Percentiles rank a stretch among this genome's conserved stretches.
Evolutionary conservation across 164 flowering plant genomes (phyloP).

Genomic region (Cinnamomum micranthum): DNA sequence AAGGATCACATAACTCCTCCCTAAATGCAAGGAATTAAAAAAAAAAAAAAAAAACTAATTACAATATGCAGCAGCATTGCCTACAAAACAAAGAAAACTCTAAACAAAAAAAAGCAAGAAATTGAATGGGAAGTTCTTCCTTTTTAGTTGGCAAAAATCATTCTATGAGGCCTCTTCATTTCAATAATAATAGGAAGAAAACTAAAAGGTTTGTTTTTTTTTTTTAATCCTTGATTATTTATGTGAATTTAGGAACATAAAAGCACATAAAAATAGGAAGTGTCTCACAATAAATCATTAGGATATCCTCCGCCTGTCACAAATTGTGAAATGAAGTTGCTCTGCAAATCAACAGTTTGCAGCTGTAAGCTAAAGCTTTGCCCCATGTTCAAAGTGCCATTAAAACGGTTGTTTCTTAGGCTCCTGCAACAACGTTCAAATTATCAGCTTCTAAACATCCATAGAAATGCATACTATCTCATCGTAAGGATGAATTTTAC

Average conservation of each 20-base stretch:
- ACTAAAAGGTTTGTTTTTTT: no score
- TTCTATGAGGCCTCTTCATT: no score
- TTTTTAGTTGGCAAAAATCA: no score
- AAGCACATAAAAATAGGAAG: background rate
- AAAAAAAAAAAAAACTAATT: no score
- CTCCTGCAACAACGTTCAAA: slow-evolving; percentile 35
- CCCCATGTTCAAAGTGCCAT: slow-evolving; percentile 56
- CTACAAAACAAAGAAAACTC: background rate
- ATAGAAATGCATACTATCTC: no score
- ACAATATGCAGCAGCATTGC: background rate
- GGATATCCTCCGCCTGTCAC: background rate
- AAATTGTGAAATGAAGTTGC: slow-evolving; percentile 49
- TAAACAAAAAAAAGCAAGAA: background rate
- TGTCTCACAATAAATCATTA: background rate
- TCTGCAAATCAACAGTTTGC: slow-evolving; percentile 63
- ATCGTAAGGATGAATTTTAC: no score
- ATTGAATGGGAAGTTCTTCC: background rate
- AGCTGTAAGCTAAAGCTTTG: slow-evolving; percentile 44
- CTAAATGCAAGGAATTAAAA: no score
- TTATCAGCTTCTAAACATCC: background rate
- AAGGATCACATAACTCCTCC: background rate
- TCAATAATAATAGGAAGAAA: no score
- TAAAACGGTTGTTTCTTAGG: slow-evolving; percentile 60
- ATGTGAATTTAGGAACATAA: no score
- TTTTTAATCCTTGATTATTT: no score